Base-by-base conservation (phyloP, 2,329 filamentous ascomycete genomes). In the Claviceps pazoutovae region DNA sequence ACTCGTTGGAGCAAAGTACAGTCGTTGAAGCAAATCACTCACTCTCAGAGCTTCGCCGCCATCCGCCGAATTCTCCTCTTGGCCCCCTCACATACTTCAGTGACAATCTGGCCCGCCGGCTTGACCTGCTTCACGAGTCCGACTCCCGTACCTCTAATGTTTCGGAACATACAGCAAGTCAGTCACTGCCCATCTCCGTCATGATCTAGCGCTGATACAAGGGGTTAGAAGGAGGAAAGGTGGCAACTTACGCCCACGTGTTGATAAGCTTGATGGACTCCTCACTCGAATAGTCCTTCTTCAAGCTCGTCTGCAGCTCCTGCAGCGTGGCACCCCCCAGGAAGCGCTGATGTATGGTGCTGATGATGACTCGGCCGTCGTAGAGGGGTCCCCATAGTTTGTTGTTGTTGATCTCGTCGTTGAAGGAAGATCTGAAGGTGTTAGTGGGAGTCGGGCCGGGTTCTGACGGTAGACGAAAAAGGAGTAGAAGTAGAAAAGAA, bases 281-380 rank as follows among this genome's bases (percentile, higher is more conserved):
- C 3, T 68, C 67, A 23, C 62, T 54, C 4, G 63, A 49, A 42
- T 66, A 67, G 1, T 69, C 69, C 30, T 66, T 64, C 43, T 66
- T 62, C 48, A 73, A 62, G 34, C 62, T 66, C 53, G 56, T 59
- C 39, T 64, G 60, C 55, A 73, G 72, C 44, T 74, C 70, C 42
- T 73, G 66, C 16, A 74, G 52, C 5, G 70, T 60, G 37, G 69
- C 56, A 8, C 72, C 72, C 0, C 59, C 62, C 0, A 65, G 53
- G 50, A 70, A 69, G 53, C 69, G 69, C 17, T 64, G 58, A 43
- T 72, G 72, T 3, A 71, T 65, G 8, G 66, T 61, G 1, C 63
- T 62, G 9, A 68, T 58, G 47, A 74, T 63, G 21, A 67, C 68
- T n/a, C 72, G 64, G 0, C 72, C 72, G 39, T 74, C 72, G 53